These are phyloP conservation scores for Colletotrichum incanum DNA, from an alignment of 2,329 filamentous ascomycete species.

Conservation along the genomic window DNA sequence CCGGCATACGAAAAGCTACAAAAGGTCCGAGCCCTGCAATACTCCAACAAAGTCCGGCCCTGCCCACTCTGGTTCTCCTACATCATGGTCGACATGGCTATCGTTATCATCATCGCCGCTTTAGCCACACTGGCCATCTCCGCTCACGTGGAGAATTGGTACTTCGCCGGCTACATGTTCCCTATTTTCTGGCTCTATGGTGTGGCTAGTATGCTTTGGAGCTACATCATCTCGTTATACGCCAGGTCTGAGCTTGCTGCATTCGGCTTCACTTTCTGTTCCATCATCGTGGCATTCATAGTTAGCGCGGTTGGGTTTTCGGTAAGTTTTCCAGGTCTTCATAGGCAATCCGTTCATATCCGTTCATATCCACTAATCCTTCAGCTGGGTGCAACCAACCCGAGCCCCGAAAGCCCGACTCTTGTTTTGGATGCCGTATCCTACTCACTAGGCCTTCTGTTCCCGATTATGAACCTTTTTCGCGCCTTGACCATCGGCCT, in stretches of 20 bases:
- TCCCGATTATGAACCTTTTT: constrained; percentile 74
- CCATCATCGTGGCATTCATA: constrained; percentile 27
- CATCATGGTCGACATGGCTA: constrained; percentile 73
- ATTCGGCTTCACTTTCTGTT: constrained; percentile 67
- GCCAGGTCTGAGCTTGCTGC: constrained; percentile 75
- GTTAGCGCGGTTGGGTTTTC: no score
- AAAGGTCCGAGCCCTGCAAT: constrained; percentile 76
- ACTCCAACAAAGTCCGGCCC: constrained; percentile 77
- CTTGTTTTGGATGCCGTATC: constrained; percentile 58
- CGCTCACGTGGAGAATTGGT: constrained; percentile 66
- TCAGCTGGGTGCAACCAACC: constrained; percentile 12
- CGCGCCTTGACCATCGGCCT: constrained; percentile 72
- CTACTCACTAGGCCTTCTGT: constrained; percentile 72
- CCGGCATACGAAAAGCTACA: constrained; percentile 74
- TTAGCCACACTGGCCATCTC: constrained; percentile 70
- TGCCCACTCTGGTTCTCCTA: constrained; percentile 77
- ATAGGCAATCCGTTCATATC: no score
- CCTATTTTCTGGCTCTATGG: constrained; percentile 76
- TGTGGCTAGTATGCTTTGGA: constrained; percentile 71
- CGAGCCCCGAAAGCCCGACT: neutral
- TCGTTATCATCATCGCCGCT: constrained; percentile 62
- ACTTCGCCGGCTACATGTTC: constrained; percentile 73
- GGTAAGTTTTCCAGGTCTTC: no score
- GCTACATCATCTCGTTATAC: constrained; percentile 75
- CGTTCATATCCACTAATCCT: no score